Evolutionary conservation across 345 rosid species (phyloP).

Genomic region (Draba incana): DNA sequence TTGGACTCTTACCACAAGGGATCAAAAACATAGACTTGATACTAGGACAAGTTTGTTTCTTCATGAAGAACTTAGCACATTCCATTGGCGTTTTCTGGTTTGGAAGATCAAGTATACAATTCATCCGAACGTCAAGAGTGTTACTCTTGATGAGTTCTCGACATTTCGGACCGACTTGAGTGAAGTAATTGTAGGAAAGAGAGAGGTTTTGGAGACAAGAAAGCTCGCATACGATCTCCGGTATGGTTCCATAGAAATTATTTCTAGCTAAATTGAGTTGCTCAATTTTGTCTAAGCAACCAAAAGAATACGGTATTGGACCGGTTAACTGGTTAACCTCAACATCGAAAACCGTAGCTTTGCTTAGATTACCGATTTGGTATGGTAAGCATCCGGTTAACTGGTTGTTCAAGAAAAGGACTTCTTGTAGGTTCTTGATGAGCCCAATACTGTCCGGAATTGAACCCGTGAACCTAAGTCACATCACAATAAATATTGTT

Average conservation of each 20-base stretch:
- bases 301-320: conserved; percentile 60
- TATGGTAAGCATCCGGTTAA: conserved; percentile 84
- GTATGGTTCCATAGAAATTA: conserved; percentile 62
- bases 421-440: conserved; percentile 55
- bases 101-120: conserved; percentile 75
- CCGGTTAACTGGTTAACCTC: conserved; percentile 68
- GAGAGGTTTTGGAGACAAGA: conserved; percentile 55
- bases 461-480: conserved; percentile 57
- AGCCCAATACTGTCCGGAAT: conserved; percentile 59
- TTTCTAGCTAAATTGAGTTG: conserved; percentile 72
- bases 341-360: conserved; percentile 59
- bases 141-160: conserved; percentile 52
- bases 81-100: conserved; percentile 56
- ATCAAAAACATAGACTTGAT: conserved; percentile 44
- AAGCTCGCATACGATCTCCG: conserved; percentile 65
- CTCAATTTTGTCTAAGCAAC: conserved; percentile 63
- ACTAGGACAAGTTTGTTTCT: conserved; percentile 52
- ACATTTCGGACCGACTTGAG: conserved; percentile 64
- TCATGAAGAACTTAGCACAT: conserved; percentile 59
- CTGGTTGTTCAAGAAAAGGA: conserved; percentile 65
- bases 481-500: conserved; percentile 15
- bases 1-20: conserved; percentile 53
- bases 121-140: conserved; percentile 61
- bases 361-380: conserved; percentile 62
- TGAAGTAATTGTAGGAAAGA: conserved; percentile 68